Conservation (phyloP, 495 filamentous ascomycete genomes). For the Podospora bellae-mahoneyi region DNA sequence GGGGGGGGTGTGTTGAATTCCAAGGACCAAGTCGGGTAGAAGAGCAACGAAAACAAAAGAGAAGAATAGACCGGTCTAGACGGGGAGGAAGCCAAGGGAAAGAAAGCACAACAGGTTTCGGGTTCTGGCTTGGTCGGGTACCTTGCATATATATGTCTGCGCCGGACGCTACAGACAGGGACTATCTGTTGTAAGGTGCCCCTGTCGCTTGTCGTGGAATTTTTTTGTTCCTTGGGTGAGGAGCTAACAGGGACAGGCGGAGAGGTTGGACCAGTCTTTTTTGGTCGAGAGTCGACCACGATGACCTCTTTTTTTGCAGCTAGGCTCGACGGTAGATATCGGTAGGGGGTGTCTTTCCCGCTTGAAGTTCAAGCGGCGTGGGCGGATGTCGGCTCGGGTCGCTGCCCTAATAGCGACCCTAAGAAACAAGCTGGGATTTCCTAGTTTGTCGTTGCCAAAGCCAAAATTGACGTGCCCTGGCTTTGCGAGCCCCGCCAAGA, state of each 20-base stretch:
- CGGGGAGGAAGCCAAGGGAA: conserved; percentile 2
- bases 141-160: conserved; percentile 9
- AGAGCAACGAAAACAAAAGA: background rate
- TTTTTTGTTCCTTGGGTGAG: background rate
- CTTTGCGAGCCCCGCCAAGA: background rate
- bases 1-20: conserved; percentile 7
- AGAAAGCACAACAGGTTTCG: conserved; percentile 5
- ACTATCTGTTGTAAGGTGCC: background rate
- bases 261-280: no score
- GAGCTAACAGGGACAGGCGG: background rate
- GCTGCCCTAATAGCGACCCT: background rate
- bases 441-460: background rate
- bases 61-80: conserved; percentile 28
- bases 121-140: conserved; percentile 3
- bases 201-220: background rate
- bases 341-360: background rate
- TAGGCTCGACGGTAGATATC: background rate
- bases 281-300: background rate
- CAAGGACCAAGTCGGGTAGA: conserved; percentile 4
- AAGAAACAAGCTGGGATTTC: background rate
- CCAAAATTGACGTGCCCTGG: background rate
- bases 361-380: background rate
- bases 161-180: background rate
- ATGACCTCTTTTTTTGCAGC: background rate
- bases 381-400: background rate